phyloP scores from a whole-genome alignment of 371 early-diverging fungal species.

The Blakeslea trispora region DNA sequence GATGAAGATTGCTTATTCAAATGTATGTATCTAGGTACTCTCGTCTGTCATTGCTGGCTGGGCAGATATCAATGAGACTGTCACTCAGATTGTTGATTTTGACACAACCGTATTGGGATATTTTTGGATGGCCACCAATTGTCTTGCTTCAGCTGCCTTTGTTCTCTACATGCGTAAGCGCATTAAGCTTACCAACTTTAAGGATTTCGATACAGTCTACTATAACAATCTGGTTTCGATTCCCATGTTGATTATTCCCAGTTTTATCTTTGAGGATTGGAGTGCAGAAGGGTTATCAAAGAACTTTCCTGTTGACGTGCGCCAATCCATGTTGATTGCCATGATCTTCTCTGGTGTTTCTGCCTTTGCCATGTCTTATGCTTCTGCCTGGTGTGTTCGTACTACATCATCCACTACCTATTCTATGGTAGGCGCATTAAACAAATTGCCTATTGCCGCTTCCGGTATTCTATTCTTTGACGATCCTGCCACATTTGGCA shows the following conservation, averaged over 20 bases:
- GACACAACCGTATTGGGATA: slow-evolving; percentile 68
- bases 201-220: slow-evolving; percentile 97
- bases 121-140: slow-evolving; percentile 88
- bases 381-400: slow-evolving; percentile 95
- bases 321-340: slow-evolving; percentile 59
- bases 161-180: slow-evolving; percentile 89
- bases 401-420: slow-evolving; percentile 96
- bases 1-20: background rate
- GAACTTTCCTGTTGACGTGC: slow-evolving; percentile 55
- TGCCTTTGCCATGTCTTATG: slow-evolving; percentile 92
- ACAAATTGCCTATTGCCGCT: slow-evolving; percentile 96
- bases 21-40: slow-evolving; percentile 52
- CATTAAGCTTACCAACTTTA: slow-evolving; percentile 83
- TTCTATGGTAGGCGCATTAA: slow-evolving; percentile 98
- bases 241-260: slow-evolving; percentile 82
- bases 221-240: slow-evolving; percentile 93
- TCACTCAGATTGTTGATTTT: slow-evolving; percentile 33
- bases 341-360: slow-evolving; percentile 84
- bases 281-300: slow-evolving; percentile 47
- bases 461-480: slow-evolving; percentile 96
- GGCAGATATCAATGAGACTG: slow-evolving; percentile 67
- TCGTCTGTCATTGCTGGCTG: slow-evolving; percentile 92
- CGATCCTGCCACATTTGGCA: slow-evolving; percentile 81
- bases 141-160: slow-evolving; percentile 90
- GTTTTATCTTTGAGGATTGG: slow-evolving; percentile 83